Evolutionary conservation across 306 rosid genomes (phyloP).

Genomic region (Vachellia pachyceras): DNA sequence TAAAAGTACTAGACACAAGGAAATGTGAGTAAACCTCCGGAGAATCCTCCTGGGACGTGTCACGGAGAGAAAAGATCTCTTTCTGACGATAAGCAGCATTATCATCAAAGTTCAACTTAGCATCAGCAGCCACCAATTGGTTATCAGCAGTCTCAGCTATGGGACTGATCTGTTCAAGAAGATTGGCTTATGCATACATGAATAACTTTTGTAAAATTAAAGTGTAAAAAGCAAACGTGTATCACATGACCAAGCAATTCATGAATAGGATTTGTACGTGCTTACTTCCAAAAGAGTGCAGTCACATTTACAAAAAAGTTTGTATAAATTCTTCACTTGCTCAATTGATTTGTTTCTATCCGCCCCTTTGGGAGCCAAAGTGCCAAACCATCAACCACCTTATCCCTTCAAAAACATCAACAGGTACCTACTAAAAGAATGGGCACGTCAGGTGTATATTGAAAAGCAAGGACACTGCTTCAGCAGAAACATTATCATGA

Average conservation of each 20-base stretch:
- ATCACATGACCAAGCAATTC: not conserved
- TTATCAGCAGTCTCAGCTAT: slow-evolving; percentile 95
- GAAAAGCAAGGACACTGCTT: slow-evolving; percentile 21
- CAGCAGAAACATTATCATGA: slow-evolving; percentile 18
- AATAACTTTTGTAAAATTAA: not conserved
- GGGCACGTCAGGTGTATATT: slow-evolving; percentile 37
- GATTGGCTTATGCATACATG: slow-evolving; percentile 22
- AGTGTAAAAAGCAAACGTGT: slow-evolving; percentile 4
- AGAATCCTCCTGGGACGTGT: slow-evolving; percentile 96
- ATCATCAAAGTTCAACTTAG: slow-evolving; percentile 94
- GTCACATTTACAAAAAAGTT: slow-evolving; percentile 76
- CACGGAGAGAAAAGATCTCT: slow-evolving; percentile 86
- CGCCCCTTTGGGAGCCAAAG: slow-evolving; percentile 79
- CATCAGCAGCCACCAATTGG: slow-evolving; percentile 98
- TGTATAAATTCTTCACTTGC: slow-evolving; percentile 95
- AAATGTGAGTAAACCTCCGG: slow-evolving; percentile 68
- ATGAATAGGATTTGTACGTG: slow-evolving; percentile 9
- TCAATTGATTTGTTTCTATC: slow-evolving; percentile 81
- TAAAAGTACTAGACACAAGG: not conserved
- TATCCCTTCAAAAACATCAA: slow-evolving; percentile 95
- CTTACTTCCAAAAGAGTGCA: slow-evolving; percentile 97
- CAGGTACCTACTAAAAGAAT: slow-evolving; percentile 70
- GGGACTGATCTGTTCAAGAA: slow-evolving; percentile 80
- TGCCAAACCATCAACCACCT: slow-evolving; percentile 97
- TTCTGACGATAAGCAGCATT: slow-evolving; percentile 92